Evolutionary conservation across 257 asterid species (phyloP).

Genomic region (Penstemon newberryi): DNA sequence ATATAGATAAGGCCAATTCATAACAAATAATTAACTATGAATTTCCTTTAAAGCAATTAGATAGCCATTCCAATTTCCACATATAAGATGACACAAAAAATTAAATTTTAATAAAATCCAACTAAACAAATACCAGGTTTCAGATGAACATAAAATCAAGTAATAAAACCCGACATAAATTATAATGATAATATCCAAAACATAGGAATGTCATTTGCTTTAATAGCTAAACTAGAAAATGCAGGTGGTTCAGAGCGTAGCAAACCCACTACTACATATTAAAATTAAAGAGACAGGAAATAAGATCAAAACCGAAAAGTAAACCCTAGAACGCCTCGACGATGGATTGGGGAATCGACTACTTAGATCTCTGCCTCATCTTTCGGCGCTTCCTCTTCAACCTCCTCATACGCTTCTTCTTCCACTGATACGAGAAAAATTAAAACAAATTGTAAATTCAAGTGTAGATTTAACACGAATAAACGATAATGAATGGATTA

Average conservation of each 20-base stretch:
- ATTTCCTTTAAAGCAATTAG: too few relatives aligned
- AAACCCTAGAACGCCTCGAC: constrained; percentile 23
- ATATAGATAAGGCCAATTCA: too few relatives aligned
- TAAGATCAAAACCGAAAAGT: neutral
- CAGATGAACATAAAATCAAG: neutral
- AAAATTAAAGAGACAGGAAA: constrained; percentile 3
- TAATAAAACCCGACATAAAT: neutral
- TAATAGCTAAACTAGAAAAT: constrained; percentile 7
- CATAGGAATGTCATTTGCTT: constrained; percentile 1
- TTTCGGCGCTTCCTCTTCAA: constrained; percentile 59
- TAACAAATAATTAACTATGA: too few relatives aligned
- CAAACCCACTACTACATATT: constrained; percentile 20
- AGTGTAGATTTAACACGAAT: neutral
- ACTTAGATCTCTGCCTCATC: constrained; percentile 58
- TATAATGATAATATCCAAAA: neutral
- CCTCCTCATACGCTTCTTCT: constrained; percentile 58
- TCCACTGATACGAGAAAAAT: constrained; percentile 37
- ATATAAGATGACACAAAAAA: too few relatives aligned
- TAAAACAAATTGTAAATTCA: neutral
- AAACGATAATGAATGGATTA: neutral
- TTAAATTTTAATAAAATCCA: too few relatives aligned
- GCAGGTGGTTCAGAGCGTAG: neutral
- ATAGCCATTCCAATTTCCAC: too few relatives aligned
- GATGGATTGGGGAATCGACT: neutral
- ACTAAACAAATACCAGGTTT: too few relatives aligned